A percentile compares a stretch with the other conserved stretches of the same genome.
Conservation (phyloP, 31 red algal species). For the Asparagopsis taxiformis region DNA sequence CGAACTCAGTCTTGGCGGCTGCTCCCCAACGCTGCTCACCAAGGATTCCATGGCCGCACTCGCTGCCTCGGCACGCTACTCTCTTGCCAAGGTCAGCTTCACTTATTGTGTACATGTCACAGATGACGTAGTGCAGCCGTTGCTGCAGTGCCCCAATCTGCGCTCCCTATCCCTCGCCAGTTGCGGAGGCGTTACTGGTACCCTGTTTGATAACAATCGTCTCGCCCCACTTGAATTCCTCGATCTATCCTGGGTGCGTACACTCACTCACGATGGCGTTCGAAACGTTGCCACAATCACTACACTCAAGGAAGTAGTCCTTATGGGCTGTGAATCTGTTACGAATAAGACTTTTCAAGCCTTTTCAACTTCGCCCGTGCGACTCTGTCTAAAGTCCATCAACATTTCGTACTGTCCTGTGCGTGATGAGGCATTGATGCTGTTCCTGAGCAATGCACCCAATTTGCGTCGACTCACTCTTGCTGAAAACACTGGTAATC, state of each 20-base stretch:
- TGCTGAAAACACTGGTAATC: background rate
- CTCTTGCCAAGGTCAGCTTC: background rate
- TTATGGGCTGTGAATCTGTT: background rate
- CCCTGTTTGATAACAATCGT: background rate
- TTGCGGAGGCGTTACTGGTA: background rate
- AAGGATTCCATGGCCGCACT: background rate
- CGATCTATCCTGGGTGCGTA: conserved; percentile 3
- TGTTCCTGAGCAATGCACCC: background rate
- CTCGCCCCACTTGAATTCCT: background rate
- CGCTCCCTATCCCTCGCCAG: background rate
- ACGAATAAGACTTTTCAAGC: background rate
- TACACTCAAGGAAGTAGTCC: background rate
- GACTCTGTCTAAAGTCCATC: background rate
- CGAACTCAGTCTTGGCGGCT: background rate
- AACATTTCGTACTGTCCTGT: background rate
- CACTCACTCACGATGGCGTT: background rate
- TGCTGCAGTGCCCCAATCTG: background rate
- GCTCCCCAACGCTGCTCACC: background rate
- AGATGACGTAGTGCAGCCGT: background rate
- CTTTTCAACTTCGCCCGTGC: background rate
- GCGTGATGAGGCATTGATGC: background rate
- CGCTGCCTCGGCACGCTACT: background rate
- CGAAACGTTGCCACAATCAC: background rate
- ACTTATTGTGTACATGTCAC: background rate
- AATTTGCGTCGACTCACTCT: background rate